phyloP scores from a whole-genome alignment of 129 eudicot genomes.

The Flaveria bidentis region DNA sequence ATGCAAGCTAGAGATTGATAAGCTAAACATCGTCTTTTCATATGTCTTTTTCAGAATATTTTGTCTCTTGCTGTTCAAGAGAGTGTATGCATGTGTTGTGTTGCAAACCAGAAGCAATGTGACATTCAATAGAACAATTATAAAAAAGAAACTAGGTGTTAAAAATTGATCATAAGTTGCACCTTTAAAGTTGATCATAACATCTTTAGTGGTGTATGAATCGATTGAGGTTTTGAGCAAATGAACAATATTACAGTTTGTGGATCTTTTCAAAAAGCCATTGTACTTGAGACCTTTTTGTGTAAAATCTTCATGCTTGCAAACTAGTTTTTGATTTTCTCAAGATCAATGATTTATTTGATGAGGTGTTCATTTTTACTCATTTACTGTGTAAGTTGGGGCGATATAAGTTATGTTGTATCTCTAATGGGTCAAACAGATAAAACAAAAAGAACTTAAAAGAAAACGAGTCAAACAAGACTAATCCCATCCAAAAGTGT shows the following conservation, averaged over 20 bases:
- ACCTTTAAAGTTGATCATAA: background rate
- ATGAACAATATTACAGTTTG: background rate
- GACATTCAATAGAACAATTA: constrained; percentile 18
- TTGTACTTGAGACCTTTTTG: background rate
- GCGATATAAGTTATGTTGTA: background rate
- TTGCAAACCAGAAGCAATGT: constrained; percentile 24
- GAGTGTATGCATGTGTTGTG: constrained; percentile 16
- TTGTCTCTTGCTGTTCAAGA: constrained; percentile 12
- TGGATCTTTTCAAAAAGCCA: background rate
- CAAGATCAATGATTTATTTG: constrained; percentile 4
- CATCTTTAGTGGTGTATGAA: background rate
- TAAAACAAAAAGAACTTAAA: background rate
- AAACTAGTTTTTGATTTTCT: background rate
- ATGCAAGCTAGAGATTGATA: constrained; percentile 19
- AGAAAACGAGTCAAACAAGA: background rate
- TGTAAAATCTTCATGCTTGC: constrained; percentile 3
- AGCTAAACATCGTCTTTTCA: constrained; percentile 23
- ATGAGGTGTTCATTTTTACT: background rate
- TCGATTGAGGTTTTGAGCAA: background rate
- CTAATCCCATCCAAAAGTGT: background rate
- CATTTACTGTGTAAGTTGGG: background rate
- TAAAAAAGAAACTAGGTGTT: background rate
- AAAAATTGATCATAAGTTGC: constrained; percentile 14
- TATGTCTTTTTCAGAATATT: constrained; percentile 25
- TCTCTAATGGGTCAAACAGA: background rate